Conservation (phyloP, 805 yeast species). For the Sungouiozyma ichnusensis region DNA sequence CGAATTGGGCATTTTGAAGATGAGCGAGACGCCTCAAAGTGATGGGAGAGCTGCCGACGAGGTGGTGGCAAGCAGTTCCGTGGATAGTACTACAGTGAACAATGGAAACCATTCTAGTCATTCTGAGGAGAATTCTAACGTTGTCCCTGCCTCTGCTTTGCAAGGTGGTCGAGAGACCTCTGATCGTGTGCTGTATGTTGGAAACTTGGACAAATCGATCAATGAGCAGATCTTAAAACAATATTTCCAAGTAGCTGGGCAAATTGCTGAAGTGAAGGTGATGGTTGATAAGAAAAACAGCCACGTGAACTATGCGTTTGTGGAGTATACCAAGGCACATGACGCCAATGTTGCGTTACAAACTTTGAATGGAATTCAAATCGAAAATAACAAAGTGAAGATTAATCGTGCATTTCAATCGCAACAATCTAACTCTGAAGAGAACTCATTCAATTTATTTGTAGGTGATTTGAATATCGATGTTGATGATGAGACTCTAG, state of each 20-base stretch:
- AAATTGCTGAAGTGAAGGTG: slow-evolving; percentile 55
- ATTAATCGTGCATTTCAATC: slow-evolving; percentile 82
- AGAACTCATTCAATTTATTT: slow-evolving; percentile 60
- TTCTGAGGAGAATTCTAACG: slow-evolving; percentile 10
- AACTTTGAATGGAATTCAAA: slow-evolving; percentile 45
- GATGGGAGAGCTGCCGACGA: no score
- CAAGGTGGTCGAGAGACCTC: slow-evolving; percentile 79
- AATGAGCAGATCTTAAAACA: slow-evolving; percentile 54
- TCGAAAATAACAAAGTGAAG: slow-evolving; percentile 46
- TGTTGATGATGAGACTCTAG: slow-evolving; percentile 66
- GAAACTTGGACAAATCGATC: slow-evolving; percentile 56
- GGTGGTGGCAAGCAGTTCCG: no score
- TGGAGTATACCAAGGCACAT: slow-evolving; percentile 52
- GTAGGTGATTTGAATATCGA: slow-evolving; percentile 81
- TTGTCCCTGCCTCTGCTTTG: slow-evolving; percentile 55
- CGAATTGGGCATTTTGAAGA: no score
- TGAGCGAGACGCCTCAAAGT: neutral
- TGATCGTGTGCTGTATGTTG: slow-evolving; percentile 64
- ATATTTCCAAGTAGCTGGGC: slow-evolving; percentile 51
- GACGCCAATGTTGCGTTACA: slow-evolving; percentile 55
- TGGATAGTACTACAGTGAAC: no score
- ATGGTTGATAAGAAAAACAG: slow-evolving; percentile 64
- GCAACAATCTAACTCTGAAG: slow-evolving; percentile 48
- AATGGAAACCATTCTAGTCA: no score
- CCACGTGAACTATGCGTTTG: slow-evolving; percentile 73